These are phyloP conservation scores for Leptographium flavum DNA, from an alignment of 2,329 filamentous ascomycete genomes.

Conservation along the genomic window DNA sequence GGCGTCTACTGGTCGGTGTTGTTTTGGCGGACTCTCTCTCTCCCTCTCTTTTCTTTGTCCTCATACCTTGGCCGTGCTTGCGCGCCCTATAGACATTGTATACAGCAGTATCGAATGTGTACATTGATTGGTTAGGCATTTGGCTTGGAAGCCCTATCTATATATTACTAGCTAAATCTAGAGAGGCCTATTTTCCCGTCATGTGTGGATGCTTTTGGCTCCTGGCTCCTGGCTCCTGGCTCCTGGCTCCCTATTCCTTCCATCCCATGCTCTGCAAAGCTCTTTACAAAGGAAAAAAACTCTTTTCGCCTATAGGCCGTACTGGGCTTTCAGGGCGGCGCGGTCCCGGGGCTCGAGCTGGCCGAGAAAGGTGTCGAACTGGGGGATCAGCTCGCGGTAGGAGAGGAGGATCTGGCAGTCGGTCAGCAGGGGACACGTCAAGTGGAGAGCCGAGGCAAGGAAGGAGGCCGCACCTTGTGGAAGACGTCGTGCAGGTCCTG, in stretches of 20 bases:
- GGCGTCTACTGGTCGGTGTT: slow-evolving; percentile 4
- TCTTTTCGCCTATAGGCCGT: slow-evolving; percentile 23
- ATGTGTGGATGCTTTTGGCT: too few relatives aligned
- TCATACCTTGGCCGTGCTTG: not conserved
- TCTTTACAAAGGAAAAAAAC: too few relatives aligned
- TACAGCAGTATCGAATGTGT: too few relatives aligned
- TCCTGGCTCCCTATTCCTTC: too few relatives aligned
- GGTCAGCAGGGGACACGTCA: too few relatives aligned
- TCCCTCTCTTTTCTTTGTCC: not conserved
- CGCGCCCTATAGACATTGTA: too few relatives aligned
- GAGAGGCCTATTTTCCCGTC: too few relatives aligned
- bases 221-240: too few relatives aligned
- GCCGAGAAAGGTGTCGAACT: slow-evolving; percentile 39
- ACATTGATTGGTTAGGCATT: too few relatives aligned
- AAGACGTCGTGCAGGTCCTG: slow-evolving; percentile 58
- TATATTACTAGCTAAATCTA: too few relatives aligned
- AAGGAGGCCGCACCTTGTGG: slow-evolving; percentile 46
- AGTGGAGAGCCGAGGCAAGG: slow-evolving; percentile 4
- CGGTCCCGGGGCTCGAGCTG: slow-evolving; percentile 36
- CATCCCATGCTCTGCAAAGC: too few relatives aligned
- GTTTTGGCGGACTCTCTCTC: not conserved
- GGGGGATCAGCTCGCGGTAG: slow-evolving; percentile 45
- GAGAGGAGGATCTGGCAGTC: slow-evolving; percentile 37
- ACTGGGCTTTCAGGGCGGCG: slow-evolving; percentile 32
- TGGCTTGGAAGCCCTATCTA: too few relatives aligned